Evolutionary conservation across 1,139 yeast species (phyloP).

Genomic region (Eremothecium gossypii): DNA sequence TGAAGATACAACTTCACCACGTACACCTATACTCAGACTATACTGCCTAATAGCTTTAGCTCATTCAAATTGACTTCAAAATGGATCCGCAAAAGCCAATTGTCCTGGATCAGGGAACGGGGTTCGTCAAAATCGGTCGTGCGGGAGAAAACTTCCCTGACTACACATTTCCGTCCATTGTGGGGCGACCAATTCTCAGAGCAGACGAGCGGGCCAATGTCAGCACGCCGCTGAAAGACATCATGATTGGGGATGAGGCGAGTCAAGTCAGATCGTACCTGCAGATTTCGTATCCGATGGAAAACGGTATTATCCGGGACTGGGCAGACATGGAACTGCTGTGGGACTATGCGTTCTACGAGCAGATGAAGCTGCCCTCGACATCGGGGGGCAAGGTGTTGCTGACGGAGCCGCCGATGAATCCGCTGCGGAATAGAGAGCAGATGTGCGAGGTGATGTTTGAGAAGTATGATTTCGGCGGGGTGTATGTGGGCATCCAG

Average conservation of each 20-base stretch:
- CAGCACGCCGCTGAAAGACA: constrained; percentile 50
- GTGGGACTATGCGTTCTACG: constrained; percentile 97
- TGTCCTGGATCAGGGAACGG: constrained; percentile 97
- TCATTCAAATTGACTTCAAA: background rate
- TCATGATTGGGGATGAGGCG: constrained; percentile 98
- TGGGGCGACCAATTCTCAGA: constrained; percentile 92
- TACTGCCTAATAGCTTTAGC: too few relatives aligned
- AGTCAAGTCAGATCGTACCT: constrained; percentile 80
- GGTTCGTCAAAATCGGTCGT: constrained; percentile 89
- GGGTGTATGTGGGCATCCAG: constrained; percentile 96
- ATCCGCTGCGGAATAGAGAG: constrained; percentile 79
- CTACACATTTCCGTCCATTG: constrained; percentile 95
- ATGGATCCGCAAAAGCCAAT: constrained; percentile 31
- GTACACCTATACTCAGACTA: too few relatives aligned
- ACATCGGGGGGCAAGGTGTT: constrained; percentile 73
- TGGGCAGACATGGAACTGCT: constrained; percentile 99
- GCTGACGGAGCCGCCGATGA: constrained; percentile 96
- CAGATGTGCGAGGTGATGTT: constrained; percentile 96
- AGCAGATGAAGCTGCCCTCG: constrained; percentile 68
- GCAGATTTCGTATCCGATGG: constrained; percentile 95
- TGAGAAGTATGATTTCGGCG: constrained; percentile 90
- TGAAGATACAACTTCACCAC: too few relatives aligned
- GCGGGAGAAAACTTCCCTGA: constrained; percentile 98
- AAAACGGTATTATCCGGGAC: constrained; percentile 91
- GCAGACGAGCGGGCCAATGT: constrained; percentile 86